These are phyloP conservation scores for Trichoderma sp. DNA, from an alignment of 2,329 filamentous ascomycete species.

Conservation along the genomic window DNA sequence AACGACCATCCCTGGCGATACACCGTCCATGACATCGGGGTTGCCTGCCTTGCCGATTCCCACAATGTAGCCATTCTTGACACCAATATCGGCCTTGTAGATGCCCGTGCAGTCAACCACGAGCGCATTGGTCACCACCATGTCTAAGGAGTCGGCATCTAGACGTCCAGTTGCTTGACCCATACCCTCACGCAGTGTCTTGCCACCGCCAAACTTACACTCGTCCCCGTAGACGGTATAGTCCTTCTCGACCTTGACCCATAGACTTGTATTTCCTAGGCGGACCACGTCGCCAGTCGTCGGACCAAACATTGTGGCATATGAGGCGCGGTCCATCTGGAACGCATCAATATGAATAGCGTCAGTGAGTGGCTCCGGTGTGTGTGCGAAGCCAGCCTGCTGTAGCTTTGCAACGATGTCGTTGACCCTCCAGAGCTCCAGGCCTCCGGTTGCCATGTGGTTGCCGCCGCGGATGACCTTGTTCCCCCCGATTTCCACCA, in stretches of 20 bases:
- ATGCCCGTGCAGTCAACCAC: constrained; percentile 91
- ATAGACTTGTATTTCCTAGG: constrained; percentile 79
- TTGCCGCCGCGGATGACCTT: constrained; percentile 84
- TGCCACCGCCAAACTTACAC: constrained; percentile 92
- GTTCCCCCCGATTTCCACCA: constrained; percentile 83
- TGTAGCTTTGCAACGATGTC: constrained; percentile 67
- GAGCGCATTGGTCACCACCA: constrained; percentile 84
- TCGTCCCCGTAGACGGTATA: constrained; percentile 84
- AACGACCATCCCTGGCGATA: constrained; percentile 73
- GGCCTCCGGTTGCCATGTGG: constrained; percentile 66
- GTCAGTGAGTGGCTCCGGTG: constrained; percentile 59
- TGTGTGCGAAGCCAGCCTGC: constrained; percentile 73
- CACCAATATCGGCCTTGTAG: constrained; percentile 93
- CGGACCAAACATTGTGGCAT: constrained; percentile 87
- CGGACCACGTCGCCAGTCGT: constrained; percentile 84
- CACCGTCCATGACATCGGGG: constrained; percentile 93
- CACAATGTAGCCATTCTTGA: constrained; percentile 81
- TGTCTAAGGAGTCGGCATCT: constrained; percentile 71
- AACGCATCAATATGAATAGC: constrained; percentile 56
- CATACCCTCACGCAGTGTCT: constrained; percentile 93
- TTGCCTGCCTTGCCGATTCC: constrained; percentile 94
- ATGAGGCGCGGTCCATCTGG: constrained; percentile 73
- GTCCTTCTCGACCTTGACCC: constrained; percentile 87
- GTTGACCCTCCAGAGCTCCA: constrained; percentile 61
- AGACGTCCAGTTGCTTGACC: constrained; percentile 78